Percentiles rank a stretch among this genome's conserved stretches.
These are phyloP conservation scores for Diplocarpon mali DNA, from an alignment of 2,329 filamentous ascomycete genomes.

Conservation along the genomic window DNA sequence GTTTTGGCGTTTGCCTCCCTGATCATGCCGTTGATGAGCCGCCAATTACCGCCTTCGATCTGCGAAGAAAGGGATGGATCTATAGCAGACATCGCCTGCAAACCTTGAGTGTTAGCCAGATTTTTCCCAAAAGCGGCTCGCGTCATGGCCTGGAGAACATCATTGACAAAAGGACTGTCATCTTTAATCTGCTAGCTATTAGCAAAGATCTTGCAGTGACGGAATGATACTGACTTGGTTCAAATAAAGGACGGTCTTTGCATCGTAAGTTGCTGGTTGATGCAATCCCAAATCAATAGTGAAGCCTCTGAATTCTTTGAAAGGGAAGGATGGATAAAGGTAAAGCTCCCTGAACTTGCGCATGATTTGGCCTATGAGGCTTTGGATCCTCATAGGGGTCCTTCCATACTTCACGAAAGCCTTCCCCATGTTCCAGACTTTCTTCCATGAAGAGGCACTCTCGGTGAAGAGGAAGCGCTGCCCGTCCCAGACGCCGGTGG, in stretches of 20 bases:
- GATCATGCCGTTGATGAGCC: conserved; percentile 80
- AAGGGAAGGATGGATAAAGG: conserved; percentile 72
- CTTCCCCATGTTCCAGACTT: conserved; percentile 74
- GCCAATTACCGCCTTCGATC: conserved; percentile 82
- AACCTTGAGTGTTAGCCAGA: conserved; percentile 70
- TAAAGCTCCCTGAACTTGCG: conserved; percentile 72
- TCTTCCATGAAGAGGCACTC: conserved; percentile 47
- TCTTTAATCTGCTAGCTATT: conserved; percentile 41
- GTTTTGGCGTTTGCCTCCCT: conserved; percentile 49
- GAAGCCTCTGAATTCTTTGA: no score
- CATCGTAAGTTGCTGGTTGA: conserved; percentile 59
- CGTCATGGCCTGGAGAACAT: conserved; percentile 83
- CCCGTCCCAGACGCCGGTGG: conserved; percentile 79
- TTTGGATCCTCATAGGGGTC: conserved; percentile 62
- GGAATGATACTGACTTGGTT: conserved; percentile 39
- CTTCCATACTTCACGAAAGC: conserved; percentile 78
- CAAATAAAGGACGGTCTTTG: conserved; percentile 56
- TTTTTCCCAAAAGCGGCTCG: conserved; percentile 94
- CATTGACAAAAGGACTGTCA: conserved; percentile 58
- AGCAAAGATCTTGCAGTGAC: conserved; percentile 1
- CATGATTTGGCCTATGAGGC: conserved; percentile 60
- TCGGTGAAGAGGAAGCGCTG: conserved; percentile 58
- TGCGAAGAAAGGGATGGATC: conserved; percentile 73
- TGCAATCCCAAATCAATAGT: no score
- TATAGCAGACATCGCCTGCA: conserved; percentile 82